Percentiles rank a stretch among this genome's conserved stretches.
These are phyloP conservation scores for Phoma sp. DNA, from an alignment of 2,329 filamentous ascomycete genomes.

Conservation along the genomic window DNA sequence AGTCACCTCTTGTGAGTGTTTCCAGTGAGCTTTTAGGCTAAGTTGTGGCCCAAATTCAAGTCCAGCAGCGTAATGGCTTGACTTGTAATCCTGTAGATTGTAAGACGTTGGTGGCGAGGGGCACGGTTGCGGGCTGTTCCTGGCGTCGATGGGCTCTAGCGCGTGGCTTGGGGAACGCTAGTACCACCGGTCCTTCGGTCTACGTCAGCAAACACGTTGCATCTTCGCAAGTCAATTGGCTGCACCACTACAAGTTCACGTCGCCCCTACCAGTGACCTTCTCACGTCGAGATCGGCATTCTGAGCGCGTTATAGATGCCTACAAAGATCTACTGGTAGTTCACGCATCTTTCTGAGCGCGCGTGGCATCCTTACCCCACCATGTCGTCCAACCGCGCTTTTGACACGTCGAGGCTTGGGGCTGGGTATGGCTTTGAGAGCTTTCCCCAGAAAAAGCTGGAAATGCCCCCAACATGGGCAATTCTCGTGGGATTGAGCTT, in stretches of 20 bases:
- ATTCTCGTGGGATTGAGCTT: conserved; percentile 37
- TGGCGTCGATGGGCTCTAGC: conserved; percentile 15
- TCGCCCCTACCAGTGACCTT: conserved; percentile 5
- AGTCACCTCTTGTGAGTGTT: too few species aligned
- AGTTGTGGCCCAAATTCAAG: too few species aligned
- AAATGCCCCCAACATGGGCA: conserved; percentile 45
- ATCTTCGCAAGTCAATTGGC: conserved; percentile 41
- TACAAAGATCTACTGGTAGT: conserved; percentile 27
- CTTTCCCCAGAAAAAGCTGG: conserved; percentile 26
- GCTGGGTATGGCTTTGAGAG: conserved; percentile 40
- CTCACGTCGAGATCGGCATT: conserved; percentile 7
- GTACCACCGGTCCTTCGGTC: conserved; percentile 9
- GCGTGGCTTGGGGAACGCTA: conserved; percentile 10
- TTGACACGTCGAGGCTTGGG: conserved; percentile 31
- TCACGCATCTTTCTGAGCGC: conserved; percentile 20
- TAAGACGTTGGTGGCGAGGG: not conserved
- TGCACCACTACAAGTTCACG: conserved; percentile 23
- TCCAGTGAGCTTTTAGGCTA: too few species aligned
- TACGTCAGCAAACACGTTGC: conserved; percentile 48
- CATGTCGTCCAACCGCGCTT: conserved; percentile 37
- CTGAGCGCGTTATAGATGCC: conserved; percentile 27
- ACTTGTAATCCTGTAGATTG: too few species aligned
- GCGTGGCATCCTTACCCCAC: conserved; percentile 13
- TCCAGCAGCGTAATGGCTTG: too few species aligned
- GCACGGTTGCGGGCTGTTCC: conserved; percentile 3